A percentile compares a stretch with the other conserved stretches of the same genome.
These are phyloP conservation scores for Hypoxylon sp. DNA, from an alignment of 2,329 filamentous ascomycete species.

Conservation along the genomic window DNA sequence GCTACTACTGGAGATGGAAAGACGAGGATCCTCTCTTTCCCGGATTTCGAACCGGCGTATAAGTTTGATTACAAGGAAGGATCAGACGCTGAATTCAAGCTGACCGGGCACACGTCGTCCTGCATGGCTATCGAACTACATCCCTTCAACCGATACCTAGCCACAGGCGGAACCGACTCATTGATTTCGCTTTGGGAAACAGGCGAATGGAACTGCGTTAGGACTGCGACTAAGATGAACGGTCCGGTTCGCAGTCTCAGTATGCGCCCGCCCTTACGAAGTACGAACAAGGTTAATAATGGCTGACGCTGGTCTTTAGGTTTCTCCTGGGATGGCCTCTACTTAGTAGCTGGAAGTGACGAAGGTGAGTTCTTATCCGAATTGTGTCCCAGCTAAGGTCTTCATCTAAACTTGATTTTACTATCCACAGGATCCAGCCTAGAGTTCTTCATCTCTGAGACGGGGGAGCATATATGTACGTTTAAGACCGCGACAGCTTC, in stretches of 20 bases:
- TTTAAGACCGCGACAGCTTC: constrained; percentile 75
- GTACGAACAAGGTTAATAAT: not conserved
- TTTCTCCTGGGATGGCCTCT: constrained; percentile 70
- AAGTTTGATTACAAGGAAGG: constrained; percentile 60
- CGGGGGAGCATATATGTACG: constrained; percentile 77
- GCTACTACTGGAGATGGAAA: constrained; percentile 77
- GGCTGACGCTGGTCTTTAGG: constrained; percentile 72
- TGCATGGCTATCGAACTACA: constrained; percentile 77
- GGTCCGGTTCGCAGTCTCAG: constrained; percentile 77
- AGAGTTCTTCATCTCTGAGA: constrained; percentile 78
- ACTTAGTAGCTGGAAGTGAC: constrained; percentile 78
- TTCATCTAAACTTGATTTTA: constrained; percentile 33
- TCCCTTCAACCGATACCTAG: constrained; percentile 76
- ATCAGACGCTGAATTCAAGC: constrained; percentile 64
- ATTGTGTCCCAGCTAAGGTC: constrained; percentile 5
- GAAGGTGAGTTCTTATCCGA: constrained; percentile 63
- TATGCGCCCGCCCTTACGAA: constrained; percentile 52
- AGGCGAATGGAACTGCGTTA: constrained; percentile 78
- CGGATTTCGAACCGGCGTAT: constrained; percentile 68
- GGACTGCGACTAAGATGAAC: constrained; percentile 75
- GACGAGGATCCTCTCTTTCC: constrained; percentile 77
- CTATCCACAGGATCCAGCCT: constrained; percentile 65
- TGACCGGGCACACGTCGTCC: constrained; percentile 79
- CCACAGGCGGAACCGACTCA: constrained; percentile 80
- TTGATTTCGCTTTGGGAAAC: constrained; percentile 84